Base-by-base conservation (phyloP, 768 basidiomycete species). In the Agaricus sinodeliciosus region DNA sequence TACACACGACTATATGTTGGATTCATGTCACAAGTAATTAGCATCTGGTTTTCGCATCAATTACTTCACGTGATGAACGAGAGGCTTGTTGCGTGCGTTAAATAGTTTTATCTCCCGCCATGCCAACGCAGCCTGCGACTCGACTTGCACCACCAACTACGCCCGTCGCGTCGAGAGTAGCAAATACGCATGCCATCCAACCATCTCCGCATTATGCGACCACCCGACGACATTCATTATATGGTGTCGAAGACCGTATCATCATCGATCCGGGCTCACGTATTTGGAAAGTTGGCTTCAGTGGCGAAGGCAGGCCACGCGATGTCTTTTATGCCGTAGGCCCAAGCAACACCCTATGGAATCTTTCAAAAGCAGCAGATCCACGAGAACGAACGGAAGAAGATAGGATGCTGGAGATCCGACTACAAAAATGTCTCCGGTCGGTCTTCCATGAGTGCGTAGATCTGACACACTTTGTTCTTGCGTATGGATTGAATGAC, bases 221-320 rank as follows among this genome's bases (percentile, higher is more conserved):
- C 9, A 89, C 88, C 1, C 76, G 92, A 43, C 76, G 93, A 50
- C 95, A 97, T 65, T 95, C 94, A 1, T 72, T 98, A 7, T 99
- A 99, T 69, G 96, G 96, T 25, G 92, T 90, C 6, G 96, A 99
- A 64, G 96, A 98, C 69, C 79, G 95, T 43, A 81, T 98, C 39
- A 81, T 99, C 52, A 87, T 99, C 58, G 96, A 99, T 67, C 87
- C 94, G 19, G 96, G 96, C 16, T 93, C 90, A 43, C 77, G 86
- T 49, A 79, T 94, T 55, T 98, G 95, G 94, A 96, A 94, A 71
- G 90, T 94, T 9, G 96, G 96, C 2, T 98, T 97, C 72, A 94
- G 93, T 62, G 95, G 95, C 12, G 96, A 99, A 72, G 84, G 93
- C 3, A 78, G 83, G 55, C 94, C 96, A 8, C 70, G 96, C 60